Base-by-base conservation (phyloP, 306 rosid genomes). In the Biancaea sappan region DNA sequence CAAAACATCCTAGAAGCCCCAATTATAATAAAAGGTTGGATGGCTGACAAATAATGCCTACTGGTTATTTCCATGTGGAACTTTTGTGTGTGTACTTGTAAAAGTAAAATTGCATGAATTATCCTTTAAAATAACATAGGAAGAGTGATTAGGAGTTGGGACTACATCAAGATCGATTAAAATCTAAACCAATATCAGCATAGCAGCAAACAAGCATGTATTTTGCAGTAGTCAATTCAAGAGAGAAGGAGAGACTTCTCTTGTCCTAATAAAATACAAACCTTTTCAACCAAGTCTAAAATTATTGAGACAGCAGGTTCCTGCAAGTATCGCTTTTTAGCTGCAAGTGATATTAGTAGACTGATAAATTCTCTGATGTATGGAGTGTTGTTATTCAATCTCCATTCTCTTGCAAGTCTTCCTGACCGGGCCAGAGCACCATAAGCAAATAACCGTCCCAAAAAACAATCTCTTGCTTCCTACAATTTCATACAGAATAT, bases 361-460 rank as follows among this genome's bases (percentile, higher is more conserved):
- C 79, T 77, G 58, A 84, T 82, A 78, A 92, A 92, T 51, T 92
- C 96, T 76, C 83, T 82, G 13, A 94, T 74, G 81, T 66, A 68
- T 22, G 90, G 72, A 62, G 91, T 83, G 79, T 51, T 78, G 69
- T 64, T 80, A 79, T 90, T 88, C 63, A 84, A 70, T 66, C 21
- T 54, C 91, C 81, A 87, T 81, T 92, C 96, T 19, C 65, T 74
- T 21, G 64, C 65, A 44, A 94, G 87, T 77, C 96, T 92, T 77
- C 93, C 95, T 10, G 96, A 94, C 63, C 90, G 83, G 50, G 86
- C 93, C 79, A 94, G 72, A 60, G 99, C 96, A 54, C 99, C 93
- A 85, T 92, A 94, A 24, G 97, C 93, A 83, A 94, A 94, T 78
- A 92, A 77, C 59, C 96, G 93, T 24, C 99, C 99, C 82, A 92